Percentiles rank a stretch among this genome's conserved stretches.
phyloP scores from a whole-genome alignment of 2,329 filamentous ascomycete genomes.

The Colletotrichum noveboracense region DNA sequence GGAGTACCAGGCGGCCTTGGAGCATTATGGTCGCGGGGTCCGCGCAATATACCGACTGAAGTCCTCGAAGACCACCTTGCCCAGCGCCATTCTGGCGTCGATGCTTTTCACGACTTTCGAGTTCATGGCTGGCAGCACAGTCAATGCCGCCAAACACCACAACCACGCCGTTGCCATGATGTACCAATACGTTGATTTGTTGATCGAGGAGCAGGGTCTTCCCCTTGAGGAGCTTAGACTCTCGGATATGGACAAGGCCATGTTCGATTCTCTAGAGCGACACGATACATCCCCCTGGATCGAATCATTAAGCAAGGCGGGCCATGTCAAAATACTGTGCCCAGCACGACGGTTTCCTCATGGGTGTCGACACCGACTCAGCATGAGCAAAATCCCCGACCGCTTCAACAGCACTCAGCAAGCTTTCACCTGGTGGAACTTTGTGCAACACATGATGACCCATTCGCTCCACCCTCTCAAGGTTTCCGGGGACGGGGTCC shows the following conservation, averaged over 20 bases:
- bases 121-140: neutral
- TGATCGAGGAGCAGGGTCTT: neutral
- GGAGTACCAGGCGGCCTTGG: neutral
- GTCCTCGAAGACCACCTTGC: neutral
- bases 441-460: neutral
- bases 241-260: neutral
- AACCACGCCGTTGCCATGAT: slow-evolving; percentile 10
- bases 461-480: slow-evolving; percentile 8
- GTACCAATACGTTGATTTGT: neutral
- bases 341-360: neutral
- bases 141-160: neutral
- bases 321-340: neutral
- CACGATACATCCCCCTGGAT: slow-evolving; percentile 9
- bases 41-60: neutral
- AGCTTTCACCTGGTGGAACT: slow-evolving; percentile 8
- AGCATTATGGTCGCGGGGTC: slow-evolving; percentile 2
- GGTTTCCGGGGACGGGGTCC: neutral
- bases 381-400: neutral
- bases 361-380: neutral
- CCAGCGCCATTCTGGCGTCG: neutral
- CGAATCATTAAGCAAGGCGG: neutral
- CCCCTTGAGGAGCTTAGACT: neutral
- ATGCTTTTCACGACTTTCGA: slow-evolving; percentile 7
- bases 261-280: slow-evolving; percentile 2
- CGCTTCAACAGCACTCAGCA: neutral